Evolutionary conservation across 352 stramenopile species (phyloP), one percentile per base, ranked within the genome.

Genomic region (Globisporangium acanthophoron): DNA sequence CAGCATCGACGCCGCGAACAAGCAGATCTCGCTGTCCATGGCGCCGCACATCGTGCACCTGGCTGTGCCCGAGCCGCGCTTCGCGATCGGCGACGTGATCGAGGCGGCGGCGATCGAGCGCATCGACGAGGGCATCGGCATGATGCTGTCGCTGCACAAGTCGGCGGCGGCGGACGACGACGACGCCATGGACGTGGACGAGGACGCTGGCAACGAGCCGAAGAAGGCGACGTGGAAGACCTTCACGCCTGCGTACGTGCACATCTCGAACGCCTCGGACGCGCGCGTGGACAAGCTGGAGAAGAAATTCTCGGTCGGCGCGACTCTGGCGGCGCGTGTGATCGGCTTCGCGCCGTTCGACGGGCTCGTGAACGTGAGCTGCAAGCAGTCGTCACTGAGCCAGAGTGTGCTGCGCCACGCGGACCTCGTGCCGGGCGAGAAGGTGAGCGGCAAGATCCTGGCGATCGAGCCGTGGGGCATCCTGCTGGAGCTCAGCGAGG

Each of bases 211-310:
- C 16, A 58, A 41, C 21, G 37, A 49, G 31, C 65, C 69, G 3
- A 78, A 56, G 37, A 83, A 90, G 31, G 71, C 63, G 51, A 88
- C 77, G 53, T 94, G 84, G 84, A 88, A 91, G 70, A 71, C 77
- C 6, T 94, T 93, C 59, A 68, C 73, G 37, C 81, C 86, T 5
- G 88, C 71, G 52, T 96, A 93, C 65, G 85, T 94, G 54, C 88
- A 96, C 71, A 96, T 96, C 44, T 96, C 88, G 44, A 93, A 94
- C 59, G 76, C 73, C 13, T 73, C 76, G 12, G 88, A 96, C 68
- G 73, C 73, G 27, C 87, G 84, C 57, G 49, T 96, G 9, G 86
- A 96, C 45, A 95, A 96, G 59, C 76, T 96, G 13, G 87, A 96
- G 60, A 96, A 96, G 67, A 85, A 88, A 45, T 95, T 89, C 48